Conservation (phyloP, 352 stramenopile genomes). For the Phytophthora vignae region DNA sequence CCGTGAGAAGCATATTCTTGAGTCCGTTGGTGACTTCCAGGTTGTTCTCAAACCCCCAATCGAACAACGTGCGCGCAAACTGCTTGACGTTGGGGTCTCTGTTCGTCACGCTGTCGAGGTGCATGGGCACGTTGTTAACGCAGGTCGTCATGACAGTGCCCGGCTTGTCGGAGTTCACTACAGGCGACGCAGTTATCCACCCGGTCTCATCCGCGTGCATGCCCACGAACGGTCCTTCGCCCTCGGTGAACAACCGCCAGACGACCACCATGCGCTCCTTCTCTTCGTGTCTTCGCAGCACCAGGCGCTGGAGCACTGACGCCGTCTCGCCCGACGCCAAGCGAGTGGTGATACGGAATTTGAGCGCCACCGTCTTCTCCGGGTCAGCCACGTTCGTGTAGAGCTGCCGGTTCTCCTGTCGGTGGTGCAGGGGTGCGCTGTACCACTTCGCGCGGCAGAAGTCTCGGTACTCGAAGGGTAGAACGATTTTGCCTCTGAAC, state of each 20-base stretch:
- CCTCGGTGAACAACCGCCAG: slow-evolving; percentile 3
- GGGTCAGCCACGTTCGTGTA: not conserved
- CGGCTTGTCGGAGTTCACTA: not conserved
- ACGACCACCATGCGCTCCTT: not conserved
- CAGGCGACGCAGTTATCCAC: not conserved
- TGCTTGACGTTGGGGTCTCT: not conserved
- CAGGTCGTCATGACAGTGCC: not conserved
- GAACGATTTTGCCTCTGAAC: slow-evolving; percentile 10
- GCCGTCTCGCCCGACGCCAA: not conserved
- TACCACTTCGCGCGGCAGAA: slow-evolving; percentile 1
- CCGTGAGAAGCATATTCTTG: slow-evolving; percentile 2
- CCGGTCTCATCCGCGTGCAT: slow-evolving; percentile 1
- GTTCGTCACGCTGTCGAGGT: not conserved
- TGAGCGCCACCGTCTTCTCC: not conserved
- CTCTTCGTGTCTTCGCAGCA: not conserved
- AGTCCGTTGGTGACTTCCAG: slow-evolving; percentile 10
- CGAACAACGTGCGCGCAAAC: not conserved
- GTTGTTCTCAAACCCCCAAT: slow-evolving; percentile 8
- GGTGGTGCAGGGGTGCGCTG: not conserved
- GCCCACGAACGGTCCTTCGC: not conserved
- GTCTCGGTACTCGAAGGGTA: slow-evolving; percentile 16
- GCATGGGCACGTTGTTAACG: slow-evolving; percentile 1
- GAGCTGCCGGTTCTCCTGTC: not conserved
- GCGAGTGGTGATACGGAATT: not conserved
- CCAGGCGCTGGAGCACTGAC: not conserved